phyloP scores from a whole-genome alignment of 2,329 filamentous ascomycete genomes.

The Sporothrix dimorphospora region DNA sequence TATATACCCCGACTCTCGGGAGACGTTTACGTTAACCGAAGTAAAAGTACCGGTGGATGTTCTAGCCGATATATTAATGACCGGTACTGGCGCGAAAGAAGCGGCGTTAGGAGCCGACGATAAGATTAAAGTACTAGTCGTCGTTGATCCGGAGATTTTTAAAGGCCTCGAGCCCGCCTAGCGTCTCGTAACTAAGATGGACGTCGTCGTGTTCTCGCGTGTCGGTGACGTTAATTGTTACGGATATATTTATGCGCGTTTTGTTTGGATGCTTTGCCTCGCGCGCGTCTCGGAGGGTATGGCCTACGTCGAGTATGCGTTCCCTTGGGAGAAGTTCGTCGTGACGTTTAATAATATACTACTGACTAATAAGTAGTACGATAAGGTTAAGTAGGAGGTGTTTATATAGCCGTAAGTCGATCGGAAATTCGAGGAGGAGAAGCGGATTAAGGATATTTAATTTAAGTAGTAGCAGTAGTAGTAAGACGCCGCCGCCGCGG shows the following conservation, averaged over 20 bases:
- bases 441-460: neutral
- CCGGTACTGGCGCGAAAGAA: neutral
- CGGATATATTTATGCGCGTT: slow-evolving; percentile 63
- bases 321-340: slow-evolving; percentile 47
- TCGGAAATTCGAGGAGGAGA: neutral
- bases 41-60: neutral
- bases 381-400: slow-evolving; percentile 45
- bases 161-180: neutral
- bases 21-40: slow-evolving; percentile 12
- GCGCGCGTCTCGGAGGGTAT: slow-evolving; percentile 48
- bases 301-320: slow-evolving; percentile 46
- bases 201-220: slow-evolving; percentile 53
- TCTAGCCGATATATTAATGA: neutral
- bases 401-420: slow-evolving; percentile 43
- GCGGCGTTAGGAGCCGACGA: no score
- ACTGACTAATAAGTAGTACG: slow-evolving; percentile 36
- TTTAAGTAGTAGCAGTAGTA: neutral
- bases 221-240: slow-evolving; percentile 62
- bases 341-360: slow-evolving; percentile 46
- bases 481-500: neutral
- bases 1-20: slow-evolving; percentile 20
- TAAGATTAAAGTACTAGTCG: neutral
- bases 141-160: neutral
- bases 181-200: slow-evolving; percentile 48
- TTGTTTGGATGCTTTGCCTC: slow-evolving; percentile 61